Conservation (phyloP, 805 yeast genomes). For the Cyberlindnera maritima region DNA sequence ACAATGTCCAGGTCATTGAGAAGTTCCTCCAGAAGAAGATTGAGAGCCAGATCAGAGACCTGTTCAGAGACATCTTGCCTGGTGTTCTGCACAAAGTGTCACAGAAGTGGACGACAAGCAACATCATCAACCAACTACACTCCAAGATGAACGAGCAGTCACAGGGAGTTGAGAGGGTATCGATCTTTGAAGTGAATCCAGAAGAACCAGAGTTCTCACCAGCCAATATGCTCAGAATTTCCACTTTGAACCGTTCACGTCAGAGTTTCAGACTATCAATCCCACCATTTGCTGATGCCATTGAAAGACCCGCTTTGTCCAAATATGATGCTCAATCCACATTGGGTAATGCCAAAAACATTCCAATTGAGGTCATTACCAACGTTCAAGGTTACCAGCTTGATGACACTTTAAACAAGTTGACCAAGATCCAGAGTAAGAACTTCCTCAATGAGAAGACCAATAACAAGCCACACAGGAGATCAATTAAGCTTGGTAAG, state of each 20-base stretch:
- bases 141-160: slow-evolving; percentile 24
- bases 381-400: slow-evolving; percentile 4
- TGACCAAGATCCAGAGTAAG: slow-evolving; percentile 27
- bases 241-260: slow-evolving; percentile 68
- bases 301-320: slow-evolving; percentile 47
- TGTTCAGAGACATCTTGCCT: slow-evolving; percentile 83
- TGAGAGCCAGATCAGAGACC: slow-evolving; percentile 72
- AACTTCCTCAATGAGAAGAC: slow-evolving; percentile 25
- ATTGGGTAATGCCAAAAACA: slow-evolving; percentile 18
- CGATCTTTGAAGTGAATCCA: slow-evolving; percentile 51
- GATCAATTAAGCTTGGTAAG: slow-evolving; percentile 21
- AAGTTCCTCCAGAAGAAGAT: slow-evolving; percentile 78
- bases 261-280: slow-evolving; percentile 75
- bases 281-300: slow-evolving; percentile 53
- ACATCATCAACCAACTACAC: slow-evolving; percentile 29
- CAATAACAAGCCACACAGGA: slow-evolving; percentile 18
- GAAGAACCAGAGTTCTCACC: slow-evolving; percentile 62
- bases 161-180: slow-evolving; percentile 30
- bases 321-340: slow-evolving; percentile 21
- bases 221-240: slow-evolving; percentile 63
- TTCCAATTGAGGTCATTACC: slow-evolving; percentile 26
- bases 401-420: slow-evolving; percentile 23
- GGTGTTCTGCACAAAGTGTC: slow-evolving; percentile 74
- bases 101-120: slow-evolving; percentile 55
- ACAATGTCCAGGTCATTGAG: slow-evolving; percentile 80